Base-by-base conservation (phyloP, 2,329 filamentous ascomycete species). In the Trichoderma koningiopsis region DNA sequence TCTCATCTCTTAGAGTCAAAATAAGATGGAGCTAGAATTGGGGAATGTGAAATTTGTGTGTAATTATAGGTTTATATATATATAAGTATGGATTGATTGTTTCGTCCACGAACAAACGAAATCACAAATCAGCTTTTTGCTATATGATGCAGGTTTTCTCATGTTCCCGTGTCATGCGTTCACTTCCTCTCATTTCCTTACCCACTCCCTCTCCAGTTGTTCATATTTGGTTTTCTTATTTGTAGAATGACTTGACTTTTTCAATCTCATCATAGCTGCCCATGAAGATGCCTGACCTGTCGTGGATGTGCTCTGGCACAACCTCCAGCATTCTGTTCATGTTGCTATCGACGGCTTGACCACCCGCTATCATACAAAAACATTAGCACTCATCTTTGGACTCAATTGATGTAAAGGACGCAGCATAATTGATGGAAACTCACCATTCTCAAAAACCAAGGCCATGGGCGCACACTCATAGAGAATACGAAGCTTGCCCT, bases 401-500 rank as follows among this genome's bases (percentile, higher is more conserved):
- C 31, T 33, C 13, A 16, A 13, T 33, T 11, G 7, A 47, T 11
- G 5, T 37, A 49, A 22, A 5, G 11, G 52, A 31, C 31, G 16
- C 8, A 27, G n/a, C 31, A 24, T 13, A 13, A 27, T 43, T 37
- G 31, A 31, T 8, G 19, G 37, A 3, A 31, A 84, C 90, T 83
- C 81, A 95, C 92, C 96, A 82, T 99, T 97, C 83, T 99, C 96
- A 81, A 99, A 98, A 7, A 99, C 88, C 91, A 98, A 92, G 29
- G 96, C 96, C 96, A 99, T 99, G 49, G 96, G 96, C 16, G 96
- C 96, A 79, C 96, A 99, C 85, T 99, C 96, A 83, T 99, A 99
- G 76, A 99, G 81, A 74, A 99, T 99, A 73, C 96, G 88, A 74
- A 99, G 87, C 86, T 99, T 99, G 75, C 96, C 96, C 89, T 98